Evolutionary conservation across 1,139 yeast species (phyloP), one percentile per base, ranked within the genome.

Genomic region (Yamadazyma sp.): DNA sequence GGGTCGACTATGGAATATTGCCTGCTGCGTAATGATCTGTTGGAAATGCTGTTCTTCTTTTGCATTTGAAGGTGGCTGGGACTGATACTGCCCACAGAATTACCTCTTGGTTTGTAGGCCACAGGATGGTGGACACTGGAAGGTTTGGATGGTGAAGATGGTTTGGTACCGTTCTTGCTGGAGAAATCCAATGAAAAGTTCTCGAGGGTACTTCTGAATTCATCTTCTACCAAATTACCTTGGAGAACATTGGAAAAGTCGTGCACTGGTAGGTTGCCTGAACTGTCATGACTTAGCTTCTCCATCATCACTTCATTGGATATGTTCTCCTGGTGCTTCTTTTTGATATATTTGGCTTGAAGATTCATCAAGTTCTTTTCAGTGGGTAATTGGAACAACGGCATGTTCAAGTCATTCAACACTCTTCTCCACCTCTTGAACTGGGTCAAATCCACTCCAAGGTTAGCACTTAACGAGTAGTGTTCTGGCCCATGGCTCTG

Each of bases 311-410:
- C 27, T 9, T 27, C 33, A 11, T 21, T 26, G 4, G 29, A n/a
- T 2, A 18, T 13, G 8, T 24, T 14, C 9, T 10, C 17, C 9
- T 30, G 20, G 10, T 23, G 30, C 29, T 54, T 29, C 33, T 48
- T 54, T 18, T 52, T 45, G 28, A 64, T 42, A 40, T 56, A 59
- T 24, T 54, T 45, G 23, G 44, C 39, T 45, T 66, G 71, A 38
- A 64, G 53, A 38, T 52, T 48, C 12, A 51, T 40, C 17, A 64
- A 56, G 37, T 60, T 61, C 13, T 56, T 59, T 18, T 67, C 71
- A 1, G 65, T 56, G 2, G 81, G 80, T 21, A 76, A 56, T 26
- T 48, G 48, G 47, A 64, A 74, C 14, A 74, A 54, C 5, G 81
- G 81, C 23, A 71, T 52, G n/a, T 52, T 52, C 16, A 70, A 46